Evolutionary conservation across 192 early-diverging fungal genomes (phyloP), one percentile per base, ranked within the genome.

Genomic region (Coemansia asiatica): DNA sequence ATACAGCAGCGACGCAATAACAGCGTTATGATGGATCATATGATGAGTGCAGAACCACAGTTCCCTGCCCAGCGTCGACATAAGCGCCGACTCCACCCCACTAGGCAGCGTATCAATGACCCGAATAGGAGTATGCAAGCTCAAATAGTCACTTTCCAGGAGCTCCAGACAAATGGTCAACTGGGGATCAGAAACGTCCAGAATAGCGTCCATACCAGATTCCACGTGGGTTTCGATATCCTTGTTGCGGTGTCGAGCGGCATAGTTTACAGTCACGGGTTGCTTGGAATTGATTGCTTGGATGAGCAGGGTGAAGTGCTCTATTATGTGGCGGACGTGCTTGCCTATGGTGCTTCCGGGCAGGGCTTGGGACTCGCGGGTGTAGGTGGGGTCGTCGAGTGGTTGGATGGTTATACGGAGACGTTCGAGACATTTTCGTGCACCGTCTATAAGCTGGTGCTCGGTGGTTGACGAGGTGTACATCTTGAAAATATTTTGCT

Each of bases 281-380:
- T 40, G 50, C 12, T 29, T n/a, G 26, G n/a, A 15, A 10, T 44
- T 22, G 6, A 71, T 29, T 12, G 65, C 66, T 0, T 55, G 22
- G 10, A 75, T 54, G 2, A 85, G 64, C 46, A 82, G 54, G 13
- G 46, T 18, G 54, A 79, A 85, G 66, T 85, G 83, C 48, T 85
- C 83, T 13, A 79, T 69, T 7, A 85, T 29, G 48, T 85, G 83
- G n/a, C 83, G 83, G 8, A 85, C 72, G 22, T 85, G 83, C 68
- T 85, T 85, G 51, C 83, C 83, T 2, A 85, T 79, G n/a, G 83
- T 85, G 66, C 83, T 82, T 0, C 74, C 74, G 1, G 83, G 80
- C 12, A 82, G 71, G 1, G 72, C 71, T 1, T 13, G 6, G 1
- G 83, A 85, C 18, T 58, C 62, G 2, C 48, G 58, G 0, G 69